Evolutionary conservation across 2,329 filamentous ascomycete genomes (phyloP), one percentile per base, ranked within the genome.

Genomic region (Cercospora beticola): DNA sequence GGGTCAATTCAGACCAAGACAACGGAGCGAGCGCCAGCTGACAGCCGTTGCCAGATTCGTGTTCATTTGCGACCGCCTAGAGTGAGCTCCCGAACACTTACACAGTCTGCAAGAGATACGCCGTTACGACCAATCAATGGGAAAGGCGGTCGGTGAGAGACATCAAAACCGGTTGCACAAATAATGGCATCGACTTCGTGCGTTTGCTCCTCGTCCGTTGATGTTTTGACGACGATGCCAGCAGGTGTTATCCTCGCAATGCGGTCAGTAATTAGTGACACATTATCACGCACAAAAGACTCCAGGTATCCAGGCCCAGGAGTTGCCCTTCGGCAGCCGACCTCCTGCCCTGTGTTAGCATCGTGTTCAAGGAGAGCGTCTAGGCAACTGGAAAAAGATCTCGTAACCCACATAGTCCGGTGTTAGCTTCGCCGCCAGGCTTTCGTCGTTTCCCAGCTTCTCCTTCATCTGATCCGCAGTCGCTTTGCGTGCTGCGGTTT

Each of bases 251-350:
- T 72, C 2, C 54, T 65, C 8, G 68, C 61, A 30, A 79, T 76
- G 2, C 69, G 58, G 1, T 73, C 71, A 5, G 74, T 77, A 52
- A 77, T 70, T 9, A 78, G 62, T 5, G 70, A 74, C 2, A 76
- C 71, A 62, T 79, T 78, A 12, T 68, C 31, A n/a, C 69, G 70
- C 7, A 68, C 70, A 46, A 82, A 76, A 4, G 79, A 75, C 68
- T 83, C 78, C 8, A 83, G 74, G 65, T 81, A 83, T 1, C 80
- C 79, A 7, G 77, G 77, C 9, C 79, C 81, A 2, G 79, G 79
- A 6, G 61, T 63, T 31, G 61, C 61, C 59, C 89, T 85, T 12
- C 89, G 84, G 70, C 89, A 92, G 72, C 88, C 86, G 1, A 88
- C 87, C 0, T 88, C 71, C 74, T 89, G 91, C 40, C 6, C 18